phyloP scores from a whole-genome alignment of 768 basidiomycete species.

The Guyanaporus albipodus region DNA sequence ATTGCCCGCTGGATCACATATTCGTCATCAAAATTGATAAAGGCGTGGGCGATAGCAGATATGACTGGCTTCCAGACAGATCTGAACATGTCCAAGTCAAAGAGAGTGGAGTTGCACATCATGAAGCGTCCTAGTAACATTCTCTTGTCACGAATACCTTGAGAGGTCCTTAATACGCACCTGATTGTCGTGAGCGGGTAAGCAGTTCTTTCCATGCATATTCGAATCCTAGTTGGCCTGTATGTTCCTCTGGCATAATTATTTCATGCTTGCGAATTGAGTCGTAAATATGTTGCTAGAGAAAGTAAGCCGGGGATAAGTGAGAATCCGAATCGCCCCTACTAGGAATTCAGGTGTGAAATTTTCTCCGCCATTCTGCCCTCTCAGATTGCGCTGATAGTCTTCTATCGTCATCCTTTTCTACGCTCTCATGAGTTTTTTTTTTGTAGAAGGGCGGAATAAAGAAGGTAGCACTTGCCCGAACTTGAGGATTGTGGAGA shows the following conservation, averaged over 20 bases:
- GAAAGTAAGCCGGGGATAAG: slow-evolving; percentile 8
- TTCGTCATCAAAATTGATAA: slow-evolving; percentile 95
- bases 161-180: slow-evolving; percentile 38
- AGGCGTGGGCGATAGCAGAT: slow-evolving; percentile 92
- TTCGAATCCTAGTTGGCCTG: slow-evolving; percentile 94
- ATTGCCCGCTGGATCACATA: slow-evolving; percentile 94
- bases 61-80: slow-evolving; percentile 90
- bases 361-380: slow-evolving; percentile 82
- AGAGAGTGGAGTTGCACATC: slow-evolving; percentile 71
- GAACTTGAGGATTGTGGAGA: slow-evolving; percentile 88
- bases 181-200: slow-evolving; percentile 73
- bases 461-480: slow-evolving; percentile 46
- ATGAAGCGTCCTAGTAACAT: slow-evolving; percentile 55
- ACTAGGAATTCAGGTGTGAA: slow-evolving; percentile 88
- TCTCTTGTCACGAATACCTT: slow-evolving; percentile 4
- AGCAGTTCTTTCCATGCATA: slow-evolving; percentile 98
- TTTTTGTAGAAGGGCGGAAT: background rate
- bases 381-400: slow-evolving; percentile 86
- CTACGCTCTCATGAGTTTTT: slow-evolving; percentile 38
- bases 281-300: slow-evolving; percentile 85
- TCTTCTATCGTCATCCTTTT: slow-evolving; percentile 98
- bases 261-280: slow-evolving; percentile 94
- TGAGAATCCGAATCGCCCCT: slow-evolving; percentile 18
- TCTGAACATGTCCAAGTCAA: slow-evolving; percentile 93
- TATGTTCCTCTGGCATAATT: slow-evolving; percentile 96